Base-by-base conservation (phyloP, 2,329 filamentous ascomycete species). In the Elsinoe batatas region DNA sequence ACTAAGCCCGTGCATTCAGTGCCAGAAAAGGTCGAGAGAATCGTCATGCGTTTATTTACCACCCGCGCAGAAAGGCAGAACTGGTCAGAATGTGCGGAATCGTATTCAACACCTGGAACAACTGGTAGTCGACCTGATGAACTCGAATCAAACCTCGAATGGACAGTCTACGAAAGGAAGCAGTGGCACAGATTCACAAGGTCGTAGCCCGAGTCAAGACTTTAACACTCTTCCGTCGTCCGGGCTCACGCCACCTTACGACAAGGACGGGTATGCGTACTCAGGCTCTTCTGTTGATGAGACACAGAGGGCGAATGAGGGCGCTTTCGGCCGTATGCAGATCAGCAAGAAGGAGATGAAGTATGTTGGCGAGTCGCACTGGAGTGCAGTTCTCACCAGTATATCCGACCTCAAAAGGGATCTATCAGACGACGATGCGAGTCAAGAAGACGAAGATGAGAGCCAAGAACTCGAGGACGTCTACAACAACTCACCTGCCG, bases 321-420 rank as follows among this genome's bases (percentile, higher is more conserved):
- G 84, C 57, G 88, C 86, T 1, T 79, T 93, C 59, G 88, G 88
- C n/a, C 77, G 90, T 44, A 79, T 95, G 65, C 91, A 90, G 65
- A 84, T 95, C 60, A 87, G 91, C 63, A 71, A 77, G 49, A 76
- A 79, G 56, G 89, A 89, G 68, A 85, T 85, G 20, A 81, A 88
- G 72, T 94, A 93, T 67, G 75, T 91, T 59, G 89, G 88, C 56
- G 85, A 89, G 61, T 84, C 87, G 56, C 87, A 93, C 69, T 94
- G 89, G 88, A 84, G 87, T 63, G 82, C 84, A 37, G 81, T 94
- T 54, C 73, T 94, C 55, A 78, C 82, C 62, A 87, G 91, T 69
- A 69, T 69, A 30, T 64, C 61, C 22, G 66, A 68, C 5, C 47
- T 69, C 42, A 68, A 67, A 55, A 60, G 64, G 12, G 65, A 68